Evolutionary conservation across 78 protist species (phyloP).

Genomic region (Pigoraptor vietnamica): DNA sequence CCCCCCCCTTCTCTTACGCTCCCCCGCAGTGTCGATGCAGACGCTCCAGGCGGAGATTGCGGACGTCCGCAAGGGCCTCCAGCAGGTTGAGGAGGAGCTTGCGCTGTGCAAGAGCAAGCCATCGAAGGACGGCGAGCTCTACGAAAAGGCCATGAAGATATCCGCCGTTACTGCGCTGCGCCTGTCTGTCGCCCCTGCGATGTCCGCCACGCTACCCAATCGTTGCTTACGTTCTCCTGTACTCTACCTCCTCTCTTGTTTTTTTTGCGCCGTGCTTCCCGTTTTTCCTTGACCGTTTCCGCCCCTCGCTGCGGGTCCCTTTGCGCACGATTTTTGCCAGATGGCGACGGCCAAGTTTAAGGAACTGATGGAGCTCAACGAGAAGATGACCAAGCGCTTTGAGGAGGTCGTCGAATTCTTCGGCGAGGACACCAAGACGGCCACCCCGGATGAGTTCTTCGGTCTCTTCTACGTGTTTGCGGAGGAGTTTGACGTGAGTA

Average conservation of each 20-base stretch:
- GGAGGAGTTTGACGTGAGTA: background rate
- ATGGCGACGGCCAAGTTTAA: background rate
- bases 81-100: background rate
- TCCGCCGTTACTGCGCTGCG: too few species aligned
- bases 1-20: too few species aligned
- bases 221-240: too few species aligned
- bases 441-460: conserved; percentile 27
- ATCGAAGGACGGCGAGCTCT: too few species aligned
- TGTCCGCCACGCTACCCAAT: too few species aligned
- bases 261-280: too few species aligned
- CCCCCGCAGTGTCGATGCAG: background rate
- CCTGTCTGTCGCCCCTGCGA: too few species aligned
- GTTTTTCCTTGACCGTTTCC: too few species aligned
- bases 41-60: background rate
- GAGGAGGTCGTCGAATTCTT: background rate
- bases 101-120: too few species aligned
- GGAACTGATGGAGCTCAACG: background rate
- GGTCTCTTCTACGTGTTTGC: background rate
- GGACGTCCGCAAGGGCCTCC: background rate
- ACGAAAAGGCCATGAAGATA: too few species aligned
- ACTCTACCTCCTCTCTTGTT: too few species aligned
- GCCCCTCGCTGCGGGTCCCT: background rate
- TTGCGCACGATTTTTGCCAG: background rate
- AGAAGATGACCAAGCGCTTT: background rate
- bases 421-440: conserved; percentile 15